Evolutionary conservation across 495 filamentous ascomycete species (phyloP), one percentile per base, ranked within the genome.

Genomic region (Xylaria curta): DNA sequence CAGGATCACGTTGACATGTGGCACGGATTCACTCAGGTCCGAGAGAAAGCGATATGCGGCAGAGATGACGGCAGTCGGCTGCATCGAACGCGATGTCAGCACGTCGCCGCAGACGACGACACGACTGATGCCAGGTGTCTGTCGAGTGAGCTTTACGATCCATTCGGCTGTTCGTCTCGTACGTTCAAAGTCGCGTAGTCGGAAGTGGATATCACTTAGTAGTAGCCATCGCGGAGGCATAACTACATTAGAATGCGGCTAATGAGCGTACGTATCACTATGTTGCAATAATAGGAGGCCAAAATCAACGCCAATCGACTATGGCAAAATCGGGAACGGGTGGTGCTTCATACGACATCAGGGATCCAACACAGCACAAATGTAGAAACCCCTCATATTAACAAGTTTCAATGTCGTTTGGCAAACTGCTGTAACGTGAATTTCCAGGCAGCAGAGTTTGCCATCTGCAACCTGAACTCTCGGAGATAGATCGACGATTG

Each of bases 181-280:
- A 21, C 77, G 76, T 15, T 80, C 72, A 31, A 78, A 60, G 49
- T 79, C 79, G 49, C 68, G 65, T 40, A 71, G 66, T 47, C 72
- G 76, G 74, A 81, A 81, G 73, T 81, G 79, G 68, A 80, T 71
- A 66, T 80, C 79, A 62, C 77, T 79, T n/a, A 78, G 61, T 28
- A 81, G 60, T 3, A 80, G 71, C 79, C 79, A 81, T 69, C 69
- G 75, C 26, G 17, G 56, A 15, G 66, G 13, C 66, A 68, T 68
- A 31, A 4, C 47, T 33, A 51, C 47, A 47, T 47, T 44, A 26
- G 7, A 21, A 62, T 8, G 3, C 8, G 3, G 26, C 59, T 42
- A 24, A 26, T 56, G 21, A 56, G 3, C n/a, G n/a, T n/a, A 28
- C 13, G 26, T 56, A 42, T 10, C 38, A 28, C 15, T 0, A 9